Base-by-base conservation (phyloP, 169 alveolate species). In the Plasmodium ovale region DNA sequence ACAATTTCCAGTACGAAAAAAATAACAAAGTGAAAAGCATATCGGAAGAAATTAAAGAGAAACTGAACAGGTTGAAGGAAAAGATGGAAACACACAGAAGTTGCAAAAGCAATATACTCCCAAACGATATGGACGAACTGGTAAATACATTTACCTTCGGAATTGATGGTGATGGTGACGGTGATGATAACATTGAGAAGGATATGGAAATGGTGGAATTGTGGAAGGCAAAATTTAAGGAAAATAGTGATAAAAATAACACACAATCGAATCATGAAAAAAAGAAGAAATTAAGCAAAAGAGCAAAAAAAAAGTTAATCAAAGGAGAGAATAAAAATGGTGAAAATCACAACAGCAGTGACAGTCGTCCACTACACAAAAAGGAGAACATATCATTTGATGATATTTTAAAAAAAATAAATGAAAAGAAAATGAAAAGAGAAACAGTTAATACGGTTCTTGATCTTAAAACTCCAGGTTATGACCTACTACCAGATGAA, bases 401-500 rank as follows among this genome's bases (percentile, higher is more conserved):
- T 92, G 93, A 72, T 47, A 87, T 79, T 58, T 79, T 77, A 87
- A 65, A 64, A 82, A 82, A 49, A 65, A 82, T 82, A 25, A 82
- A 82, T 10, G 51, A 82, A 35, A 82, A 56, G 58, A 87, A 51
- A 54, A 72, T 64, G 51, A 73, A 56, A 68, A 65, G 37, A 33
- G 67, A 72, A 23, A 54, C 87, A 9, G 29, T 16, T 47, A 3
- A 51, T 19, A 87, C 71, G 21, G 1, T 47, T 14, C 54, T 87
- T 9, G 92, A 74, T 31, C 35, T 91, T 16, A 92, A 91, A 39
- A 29, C 65, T 3, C 87, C 91, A 0, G 72, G 89, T 59, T 77
- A 54, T 84, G 94, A 92, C 44, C 72, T 92, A 68, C 91, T 62
- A n/a, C 94, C 94, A 42, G 94, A 92, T 77, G 94, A 92, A 53